These are phyloP conservation scores for Cryptosporidium bovis DNA, from an alignment of 169 alveolate species.

Conservation along the genomic window DNA sequence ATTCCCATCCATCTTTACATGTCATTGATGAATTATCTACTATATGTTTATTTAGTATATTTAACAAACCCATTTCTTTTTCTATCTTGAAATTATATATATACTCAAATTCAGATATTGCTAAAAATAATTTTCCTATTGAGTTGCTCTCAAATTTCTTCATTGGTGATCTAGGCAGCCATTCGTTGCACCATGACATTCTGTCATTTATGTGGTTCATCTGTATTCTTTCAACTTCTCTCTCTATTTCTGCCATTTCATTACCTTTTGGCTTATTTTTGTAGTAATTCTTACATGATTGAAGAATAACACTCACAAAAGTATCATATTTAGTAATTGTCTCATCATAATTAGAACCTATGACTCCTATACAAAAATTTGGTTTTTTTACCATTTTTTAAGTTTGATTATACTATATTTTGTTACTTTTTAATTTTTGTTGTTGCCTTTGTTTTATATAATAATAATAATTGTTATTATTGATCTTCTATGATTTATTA, in stretches of 20 bases:
- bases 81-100: slow-evolving; percentile 58
- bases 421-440: too few relatives aligned
- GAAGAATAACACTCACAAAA: slow-evolving; percentile 23
- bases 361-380: slow-evolving; percentile 22
- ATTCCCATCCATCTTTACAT: slow-evolving; percentile 53
- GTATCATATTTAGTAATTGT: slow-evolving; percentile 68
- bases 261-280: slow-evolving; percentile 2
- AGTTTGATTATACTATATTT: too few relatives aligned
- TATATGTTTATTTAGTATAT: slow-evolving; percentile 15
- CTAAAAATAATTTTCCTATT: slow-evolving; percentile 39
- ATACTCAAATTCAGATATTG: slow-evolving; percentile 67
- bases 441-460: too few relatives aligned
- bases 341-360: slow-evolving; percentile 52
- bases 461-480: too few relatives aligned
- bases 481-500: too few relatives aligned
- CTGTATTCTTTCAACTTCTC: slow-evolving; percentile 12
- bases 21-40: slow-evolving; percentile 32
- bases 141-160: slow-evolving; percentile 37
- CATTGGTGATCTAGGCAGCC: slow-evolving; percentile 45
- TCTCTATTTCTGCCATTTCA: slow-evolving; percentile 17
- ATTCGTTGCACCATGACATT: slow-evolving; percentile 39
- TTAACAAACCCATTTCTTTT: slow-evolving; percentile 41
- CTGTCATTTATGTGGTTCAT: slow-evolving; percentile 26
- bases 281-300: slow-evolving; percentile 54
- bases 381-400: background rate